Conservation (phyloP, 2,329 filamentous ascomycete genomes). For the Trichophyton simii region DNA sequence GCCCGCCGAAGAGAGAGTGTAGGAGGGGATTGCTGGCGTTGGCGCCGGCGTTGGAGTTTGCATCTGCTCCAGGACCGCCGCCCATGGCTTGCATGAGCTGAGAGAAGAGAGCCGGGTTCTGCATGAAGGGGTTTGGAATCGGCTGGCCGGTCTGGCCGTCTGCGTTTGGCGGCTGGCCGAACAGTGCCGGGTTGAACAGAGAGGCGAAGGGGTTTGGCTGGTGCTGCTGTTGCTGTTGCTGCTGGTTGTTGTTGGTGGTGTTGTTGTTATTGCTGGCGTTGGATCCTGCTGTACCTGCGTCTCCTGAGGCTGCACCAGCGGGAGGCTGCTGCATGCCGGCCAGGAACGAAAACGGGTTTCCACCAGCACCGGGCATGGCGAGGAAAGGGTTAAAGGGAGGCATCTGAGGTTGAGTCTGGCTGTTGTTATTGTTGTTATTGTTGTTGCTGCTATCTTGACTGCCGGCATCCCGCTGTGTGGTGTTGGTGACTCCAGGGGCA, state of each 20-base stretch:
- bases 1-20: constrained; percentile 34
- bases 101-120: constrained; percentile 47
- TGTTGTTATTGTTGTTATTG: constrained; percentile 16
- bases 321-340: constrained; percentile 22
- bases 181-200: constrained; percentile 43
- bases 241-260: constrained; percentile 26
- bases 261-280: constrained; percentile 15
- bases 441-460: constrained; percentile 21
- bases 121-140: constrained; percentile 45
- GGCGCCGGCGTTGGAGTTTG: neutral
- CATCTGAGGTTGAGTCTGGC: constrained; percentile 18
- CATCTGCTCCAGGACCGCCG: constrained; percentile 21
- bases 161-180: constrained; percentile 19
- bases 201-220: constrained; percentile 55
- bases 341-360: constrained; percentile 34
- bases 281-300: constrained; percentile 20
- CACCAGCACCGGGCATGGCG: constrained; percentile 12
- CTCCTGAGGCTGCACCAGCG: neutral
- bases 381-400: constrained; percentile 23
- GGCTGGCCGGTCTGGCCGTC: constrained; percentile 21
- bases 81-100: constrained; percentile 43
- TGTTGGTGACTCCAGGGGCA: constrained; percentile 83
- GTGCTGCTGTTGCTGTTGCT: constrained; percentile 21
- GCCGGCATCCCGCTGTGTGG: constrained; percentile 45
- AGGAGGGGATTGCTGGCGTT: constrained; percentile 12